These are phyloP conservation scores for Tilletia setariae DNA, from an alignment of 1,284 basidiomycete genomes.

Conservation along the genomic window DNA sequence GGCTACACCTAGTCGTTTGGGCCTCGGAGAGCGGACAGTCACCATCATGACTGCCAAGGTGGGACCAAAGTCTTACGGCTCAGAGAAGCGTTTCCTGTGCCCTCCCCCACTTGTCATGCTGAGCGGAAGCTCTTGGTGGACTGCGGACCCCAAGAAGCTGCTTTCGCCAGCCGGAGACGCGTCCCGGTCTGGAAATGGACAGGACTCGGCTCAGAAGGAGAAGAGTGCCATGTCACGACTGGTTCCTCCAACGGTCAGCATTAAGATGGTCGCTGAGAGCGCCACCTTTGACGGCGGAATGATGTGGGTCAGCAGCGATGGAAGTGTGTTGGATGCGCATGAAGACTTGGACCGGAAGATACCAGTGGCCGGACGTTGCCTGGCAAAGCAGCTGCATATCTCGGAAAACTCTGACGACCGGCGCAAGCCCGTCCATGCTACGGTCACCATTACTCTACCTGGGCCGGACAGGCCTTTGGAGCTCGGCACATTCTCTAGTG, in stretches of 20 bases:
- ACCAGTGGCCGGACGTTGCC: constrained; percentile 1
- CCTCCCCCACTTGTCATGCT: constrained; percentile 92
- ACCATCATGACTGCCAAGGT: constrained; percentile 95
- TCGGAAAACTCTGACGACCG: constrained; percentile 38
- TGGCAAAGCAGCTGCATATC: constrained; percentile 51
- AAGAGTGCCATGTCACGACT: neutral
- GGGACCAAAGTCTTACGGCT: constrained; percentile 94
- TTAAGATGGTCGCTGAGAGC: neutral
- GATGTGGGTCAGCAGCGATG: constrained; percentile 1
- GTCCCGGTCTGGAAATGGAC: neutral
- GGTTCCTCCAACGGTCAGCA: neutral
- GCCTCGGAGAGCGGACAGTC: constrained; percentile 85
- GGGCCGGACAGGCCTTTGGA: constrained; percentile 68
- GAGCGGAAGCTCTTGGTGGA: constrained; percentile 93
- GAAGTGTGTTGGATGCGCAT: neutral
- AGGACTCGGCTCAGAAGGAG: neutral
- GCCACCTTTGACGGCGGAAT: neutral
- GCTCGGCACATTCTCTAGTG: constrained; percentile 77
- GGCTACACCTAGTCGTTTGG: constrained; percentile 76
- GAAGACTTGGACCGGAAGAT: constrained; percentile 20
- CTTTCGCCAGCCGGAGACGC: constrained; percentile 32
- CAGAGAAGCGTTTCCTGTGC: constrained; percentile 91
- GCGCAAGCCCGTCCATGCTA: constrained; percentile 79
- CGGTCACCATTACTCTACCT: constrained; percentile 81
- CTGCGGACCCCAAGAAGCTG: constrained; percentile 23